Evolutionary conservation across 1,284 basidiomycete genomes (phyloP).

Genomic region (Blastosporella zonata): DNA sequence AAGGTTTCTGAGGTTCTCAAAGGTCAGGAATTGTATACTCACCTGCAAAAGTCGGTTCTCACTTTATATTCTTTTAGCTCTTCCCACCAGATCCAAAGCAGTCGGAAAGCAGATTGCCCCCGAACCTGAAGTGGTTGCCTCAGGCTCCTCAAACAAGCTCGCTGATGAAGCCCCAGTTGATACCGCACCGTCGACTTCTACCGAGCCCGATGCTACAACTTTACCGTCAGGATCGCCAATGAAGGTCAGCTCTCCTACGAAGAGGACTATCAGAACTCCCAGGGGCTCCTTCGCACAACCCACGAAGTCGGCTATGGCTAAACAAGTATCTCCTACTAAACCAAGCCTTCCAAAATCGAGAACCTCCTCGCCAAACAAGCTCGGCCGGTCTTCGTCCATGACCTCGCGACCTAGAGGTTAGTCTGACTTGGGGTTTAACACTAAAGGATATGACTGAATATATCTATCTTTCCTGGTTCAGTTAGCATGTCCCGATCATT

Average conservation of each 20-base stretch:
- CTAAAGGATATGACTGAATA: background rate
- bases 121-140: background rate
- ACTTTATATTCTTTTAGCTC: slow-evolving; percentile 1
- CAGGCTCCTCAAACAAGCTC: slow-evolving; percentile 6
- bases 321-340: slow-evolving; percentile 19
- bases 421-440: slow-evolving; percentile 4
- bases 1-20: slow-evolving; percentile 15
- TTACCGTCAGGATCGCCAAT: slow-evolving; percentile 31
- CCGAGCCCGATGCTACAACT: slow-evolving; percentile 10
- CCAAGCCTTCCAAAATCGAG: slow-evolving; percentile 21
- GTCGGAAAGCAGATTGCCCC: background rate
- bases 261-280: slow-evolving; percentile 1
- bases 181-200: slow-evolving; percentile 4
- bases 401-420: slow-evolving; percentile 29
- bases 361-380: slow-evolving; percentile 33
- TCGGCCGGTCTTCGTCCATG: slow-evolving; percentile 32
- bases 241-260: slow-evolving; percentile 26
- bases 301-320: slow-evolving; percentile 18
- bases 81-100: slow-evolving; percentile 7
- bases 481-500: slow-evolving; percentile 24
- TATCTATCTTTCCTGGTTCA: slow-evolving; percentile 1
- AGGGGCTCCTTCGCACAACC: slow-evolving; percentile 18
- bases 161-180: slow-evolving; percentile 10
- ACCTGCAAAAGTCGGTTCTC: background rate
- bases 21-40: slow-evolving; percentile 13